A percentile compares a stretch with the other conserved stretches of the same genome.
phyloP scores from a whole-genome alignment of 1,139 yeast species.

The Candida sp. region DNA sequence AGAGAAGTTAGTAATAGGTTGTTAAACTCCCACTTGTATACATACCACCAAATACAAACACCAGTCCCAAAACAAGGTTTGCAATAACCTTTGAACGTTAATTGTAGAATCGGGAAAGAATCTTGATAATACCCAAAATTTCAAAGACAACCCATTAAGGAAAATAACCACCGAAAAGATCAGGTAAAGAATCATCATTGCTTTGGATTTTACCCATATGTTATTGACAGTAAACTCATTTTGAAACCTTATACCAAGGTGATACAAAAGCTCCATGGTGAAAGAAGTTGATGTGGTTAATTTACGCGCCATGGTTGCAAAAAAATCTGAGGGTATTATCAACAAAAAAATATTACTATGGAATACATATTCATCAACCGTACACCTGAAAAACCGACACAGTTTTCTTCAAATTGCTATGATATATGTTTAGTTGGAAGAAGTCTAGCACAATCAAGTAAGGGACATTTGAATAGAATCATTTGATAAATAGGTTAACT shows the following conservation, averaged over 20 bases:
- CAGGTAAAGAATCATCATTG: background rate
- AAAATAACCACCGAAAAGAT: background rate
- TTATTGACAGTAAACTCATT: background rate
- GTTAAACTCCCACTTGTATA: constrained; percentile 4
- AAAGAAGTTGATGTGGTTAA: background rate
- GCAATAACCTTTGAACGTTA: constrained; percentile 18
- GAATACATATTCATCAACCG: no score
- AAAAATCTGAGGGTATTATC: background rate
- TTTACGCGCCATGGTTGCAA: constrained; percentile 3
- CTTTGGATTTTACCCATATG: background rate
- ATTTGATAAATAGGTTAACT: no score
- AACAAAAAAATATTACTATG: background rate
- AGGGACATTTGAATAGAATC: no score
- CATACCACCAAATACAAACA: constrained; percentile 32
- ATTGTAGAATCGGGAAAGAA: constrained; percentile 27
- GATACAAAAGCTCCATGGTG: constrained; percentile 12
- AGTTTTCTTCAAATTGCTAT: no score
- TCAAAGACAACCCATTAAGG: background rate
- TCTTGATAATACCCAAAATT: background rate
- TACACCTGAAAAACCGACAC: no score
- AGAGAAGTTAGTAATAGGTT: constrained; percentile 2
- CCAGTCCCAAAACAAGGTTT: constrained; percentile 32
- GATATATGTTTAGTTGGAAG: no score
- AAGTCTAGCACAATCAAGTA: no score
- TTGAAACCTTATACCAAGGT: constrained; percentile 14